Evolutionary conservation across 257 asterid genomes (phyloP).

Genomic region (Nicotiana tabacum): DNA sequence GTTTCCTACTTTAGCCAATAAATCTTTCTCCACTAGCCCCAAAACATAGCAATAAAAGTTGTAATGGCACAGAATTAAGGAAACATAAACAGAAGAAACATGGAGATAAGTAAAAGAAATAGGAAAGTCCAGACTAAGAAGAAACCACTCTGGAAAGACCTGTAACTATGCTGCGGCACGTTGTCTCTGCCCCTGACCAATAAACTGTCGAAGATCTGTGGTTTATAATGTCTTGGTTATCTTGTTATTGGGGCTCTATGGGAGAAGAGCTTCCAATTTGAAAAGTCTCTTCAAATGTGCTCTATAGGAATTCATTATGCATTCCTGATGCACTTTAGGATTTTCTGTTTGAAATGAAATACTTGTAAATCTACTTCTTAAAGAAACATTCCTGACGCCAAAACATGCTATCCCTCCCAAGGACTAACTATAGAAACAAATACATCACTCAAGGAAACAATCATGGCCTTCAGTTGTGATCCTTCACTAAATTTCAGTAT

Average conservation of each 20-base stretch:
- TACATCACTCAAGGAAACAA: not conserved
- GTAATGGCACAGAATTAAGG: not conserved
- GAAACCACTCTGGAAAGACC: not conserved
- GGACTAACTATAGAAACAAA: not conserved
- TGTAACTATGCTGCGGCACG: too few relatives aligned
- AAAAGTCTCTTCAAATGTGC: not conserved
- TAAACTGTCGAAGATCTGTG: too few relatives aligned
- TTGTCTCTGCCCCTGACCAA: too few relatives aligned
- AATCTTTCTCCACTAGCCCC: not conserved
- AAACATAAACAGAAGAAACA: not conserved
- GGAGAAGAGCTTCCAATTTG: not conserved
- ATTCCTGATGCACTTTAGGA: not conserved
- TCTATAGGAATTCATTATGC: not conserved
- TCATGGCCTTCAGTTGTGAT: not conserved
- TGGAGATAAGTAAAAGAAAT: not conserved
- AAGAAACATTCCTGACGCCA: not conserved
- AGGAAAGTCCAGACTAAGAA: not conserved
- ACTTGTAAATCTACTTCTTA: not conserved
- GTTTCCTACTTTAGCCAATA: not conserved
- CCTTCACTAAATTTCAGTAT: conserved; percentile 1
- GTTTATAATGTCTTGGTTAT: not conserved
- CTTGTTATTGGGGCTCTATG: not conserved
- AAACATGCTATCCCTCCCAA: not conserved
- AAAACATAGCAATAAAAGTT: not conserved
- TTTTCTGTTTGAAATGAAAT: not conserved